Percentiles rank a stretch among this genome's conserved stretches.
Conservation (phyloP, 805 yeast species). For the Ogataea henricii region DNA sequence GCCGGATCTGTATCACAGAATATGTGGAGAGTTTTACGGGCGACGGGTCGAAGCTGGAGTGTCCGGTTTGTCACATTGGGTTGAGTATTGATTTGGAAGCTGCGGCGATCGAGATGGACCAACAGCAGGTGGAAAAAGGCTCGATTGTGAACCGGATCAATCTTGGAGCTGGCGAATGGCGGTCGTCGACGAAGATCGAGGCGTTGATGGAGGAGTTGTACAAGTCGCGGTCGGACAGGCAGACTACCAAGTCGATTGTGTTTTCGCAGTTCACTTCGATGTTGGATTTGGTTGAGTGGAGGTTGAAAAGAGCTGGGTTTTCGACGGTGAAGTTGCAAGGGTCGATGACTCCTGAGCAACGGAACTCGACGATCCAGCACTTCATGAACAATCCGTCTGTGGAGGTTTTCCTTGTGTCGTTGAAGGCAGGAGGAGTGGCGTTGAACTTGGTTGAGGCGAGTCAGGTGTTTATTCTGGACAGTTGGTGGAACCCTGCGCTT, state of each 20-base stretch:
- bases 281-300: conserved; percentile 96
- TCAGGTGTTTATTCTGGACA: conserved; percentile 93
- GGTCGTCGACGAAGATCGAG: conserved; percentile 94
- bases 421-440: conserved; percentile 99
- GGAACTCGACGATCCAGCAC: conserved; percentile 87
- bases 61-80: conserved; percentile 97
- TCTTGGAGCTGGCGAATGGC: conserved; percentile 80
- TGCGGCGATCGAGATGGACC: conserved; percentile 75
- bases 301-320: conserved; percentile 92
- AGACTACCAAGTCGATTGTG: conserved; percentile 92
- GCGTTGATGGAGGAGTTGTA: conserved; percentile 93
- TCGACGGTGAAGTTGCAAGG: conserved; percentile 94
- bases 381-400: conserved; percentile 92
- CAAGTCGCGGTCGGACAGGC: conserved; percentile 78
- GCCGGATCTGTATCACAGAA: conserved; percentile 89
- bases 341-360: conserved; percentile 93
- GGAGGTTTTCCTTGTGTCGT: conserved; percentile 90
- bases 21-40: conserved; percentile 83
- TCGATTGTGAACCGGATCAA: conserved; percentile 86
- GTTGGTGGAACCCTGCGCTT: conserved; percentile 99
- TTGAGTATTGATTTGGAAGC: conserved; percentile 86
- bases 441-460: conserved; percentile 95
- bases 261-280: conserved; percentile 96
- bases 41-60: conserved; percentile 56
- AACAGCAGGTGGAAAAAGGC: conserved; percentile 57